Percentiles rank a stretch among this genome's conserved stretches.
Conservation (phyloP, 202 grass and related monocot genomes). For the Dendrocalamus latiflorus region DNA sequence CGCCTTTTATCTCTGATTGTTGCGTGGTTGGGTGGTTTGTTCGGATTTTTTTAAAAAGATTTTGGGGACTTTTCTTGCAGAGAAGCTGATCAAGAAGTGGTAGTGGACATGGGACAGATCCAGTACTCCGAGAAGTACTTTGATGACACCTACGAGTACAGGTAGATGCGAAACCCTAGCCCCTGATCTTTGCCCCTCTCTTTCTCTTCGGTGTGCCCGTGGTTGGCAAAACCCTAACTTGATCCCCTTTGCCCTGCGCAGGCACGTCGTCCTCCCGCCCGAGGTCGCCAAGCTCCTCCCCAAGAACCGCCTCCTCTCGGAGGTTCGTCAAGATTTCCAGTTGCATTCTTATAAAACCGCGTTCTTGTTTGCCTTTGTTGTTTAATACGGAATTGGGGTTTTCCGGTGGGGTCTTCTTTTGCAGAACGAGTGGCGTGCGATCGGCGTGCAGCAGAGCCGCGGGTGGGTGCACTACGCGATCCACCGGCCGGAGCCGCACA, state of each 20-base stretch:
- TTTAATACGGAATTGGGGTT: neutral
- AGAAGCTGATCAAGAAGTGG: slow-evolving; percentile 27
- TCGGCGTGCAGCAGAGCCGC: slow-evolving; percentile 97
- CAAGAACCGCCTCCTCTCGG: no score
- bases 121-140: slow-evolving; percentile 99
- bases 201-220: neutral
- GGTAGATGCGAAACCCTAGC: slow-evolving; percentile 36
- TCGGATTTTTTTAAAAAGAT: neutral
- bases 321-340: slow-evolving; percentile 35
- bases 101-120: slow-evolving; percentile 84
- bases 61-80: slow-evolving; percentile 13
- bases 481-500: slow-evolving; percentile 96
- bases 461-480: slow-evolving; percentile 99
- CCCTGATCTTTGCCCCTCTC: neutral
- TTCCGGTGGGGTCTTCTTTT: neutral
- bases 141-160: slow-evolving; percentile 96
- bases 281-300: no score
- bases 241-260: no score
- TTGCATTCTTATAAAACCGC: neutral
- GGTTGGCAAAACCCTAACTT: slow-evolving; percentile 33
- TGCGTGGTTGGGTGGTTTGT: neutral
- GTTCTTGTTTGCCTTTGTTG: neutral
- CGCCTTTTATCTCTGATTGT: neutral
- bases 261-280: no score
- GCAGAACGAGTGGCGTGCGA: slow-evolving; percentile 93